Percentiles rank a stretch among this genome's conserved stretches.
Evolutionary conservation across 768 basidiomycete genomes (phyloP).

Genomic region (Cyclocybe cylindracea): DNA sequence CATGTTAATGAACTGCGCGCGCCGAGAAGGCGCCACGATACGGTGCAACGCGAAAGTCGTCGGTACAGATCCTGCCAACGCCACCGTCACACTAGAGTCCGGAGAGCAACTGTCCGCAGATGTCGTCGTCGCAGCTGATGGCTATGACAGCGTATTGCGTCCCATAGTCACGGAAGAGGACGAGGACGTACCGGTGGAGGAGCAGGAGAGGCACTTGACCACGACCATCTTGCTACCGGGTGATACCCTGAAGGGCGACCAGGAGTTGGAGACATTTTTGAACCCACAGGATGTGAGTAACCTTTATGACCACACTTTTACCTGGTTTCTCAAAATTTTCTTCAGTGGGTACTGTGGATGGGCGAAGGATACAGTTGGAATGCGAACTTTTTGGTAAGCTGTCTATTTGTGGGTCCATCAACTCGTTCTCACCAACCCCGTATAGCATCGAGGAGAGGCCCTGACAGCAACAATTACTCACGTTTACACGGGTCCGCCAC

Average conservation of each 20-base stretch:
- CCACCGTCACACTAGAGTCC: constrained; percentile 35
- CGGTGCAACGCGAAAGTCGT: constrained; percentile 37
- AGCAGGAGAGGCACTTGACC: constrained; percentile 23
- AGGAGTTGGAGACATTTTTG: constrained; percentile 27
- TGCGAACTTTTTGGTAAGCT: constrained; percentile 23
- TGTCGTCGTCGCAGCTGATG: constrained; percentile 62
- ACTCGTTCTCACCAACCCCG: background rate
- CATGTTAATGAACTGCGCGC: constrained; percentile 46
- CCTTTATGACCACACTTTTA: background rate
- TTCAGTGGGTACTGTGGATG: constrained; percentile 7
- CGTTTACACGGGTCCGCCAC: constrained; percentile 15
- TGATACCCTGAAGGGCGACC: constrained; percentile 27
- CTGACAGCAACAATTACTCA: constrained; percentile 25
- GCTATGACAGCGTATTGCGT: constrained; percentile 40
- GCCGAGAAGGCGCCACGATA: constrained; percentile 47
- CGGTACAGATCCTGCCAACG: constrained; percentile 26
- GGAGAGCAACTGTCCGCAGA: constrained; percentile 48
- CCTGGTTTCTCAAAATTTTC: background rate
- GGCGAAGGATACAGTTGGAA: constrained; percentile 23
- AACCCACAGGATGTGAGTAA: constrained; percentile 28
- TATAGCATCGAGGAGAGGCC: constrained; percentile 25
- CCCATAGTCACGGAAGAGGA: constrained; percentile 21
- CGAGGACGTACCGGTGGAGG: constrained; percentile 6
- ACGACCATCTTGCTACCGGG: constrained; percentile 32
- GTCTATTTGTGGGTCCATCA: background rate